Percentiles rank a stretch among this genome's conserved stretches.
Evolutionary conservation across 2,329 filamentous ascomycete species (phyloP).

Genomic region (Apiospora saccharicola): DNA sequence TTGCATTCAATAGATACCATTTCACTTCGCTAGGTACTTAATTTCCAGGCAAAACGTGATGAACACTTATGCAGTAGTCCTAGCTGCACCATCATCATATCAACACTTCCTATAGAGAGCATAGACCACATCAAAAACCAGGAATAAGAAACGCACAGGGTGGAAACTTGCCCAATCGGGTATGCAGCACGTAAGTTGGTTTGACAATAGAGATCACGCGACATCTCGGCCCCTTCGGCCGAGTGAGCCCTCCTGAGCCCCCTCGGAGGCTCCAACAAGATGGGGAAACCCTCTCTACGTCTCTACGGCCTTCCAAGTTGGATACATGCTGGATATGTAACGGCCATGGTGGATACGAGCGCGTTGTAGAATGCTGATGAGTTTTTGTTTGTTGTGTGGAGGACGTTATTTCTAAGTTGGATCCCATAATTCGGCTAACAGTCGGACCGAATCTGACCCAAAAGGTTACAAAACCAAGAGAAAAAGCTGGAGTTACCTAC

Average conservation of each 20-base stretch:
- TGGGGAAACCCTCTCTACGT: neutral
- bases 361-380: neutral
- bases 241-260: neutral
- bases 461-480: neutral
- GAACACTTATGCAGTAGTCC: neutral
- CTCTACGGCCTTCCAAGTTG: no score
- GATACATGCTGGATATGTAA: neutral
- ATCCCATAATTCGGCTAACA: neutral
- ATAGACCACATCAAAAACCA: no score
- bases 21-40: neutral
- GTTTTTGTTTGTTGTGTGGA: neutral
- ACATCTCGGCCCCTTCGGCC: neutral
- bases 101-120: no score
- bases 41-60: neutral
- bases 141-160: no score
- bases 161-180: neutral
- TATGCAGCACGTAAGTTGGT: neutral
- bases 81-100: neutral
- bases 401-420: neutral
- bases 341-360: neutral
- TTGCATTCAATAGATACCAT: slow-evolving; percentile 14
- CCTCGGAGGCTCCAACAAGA: neutral
- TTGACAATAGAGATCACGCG: neutral
- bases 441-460: neutral
- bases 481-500: neutral